Base-by-base conservation (phyloP, 1,284 basidiomycete species). In the Athelia sp. region DNA sequence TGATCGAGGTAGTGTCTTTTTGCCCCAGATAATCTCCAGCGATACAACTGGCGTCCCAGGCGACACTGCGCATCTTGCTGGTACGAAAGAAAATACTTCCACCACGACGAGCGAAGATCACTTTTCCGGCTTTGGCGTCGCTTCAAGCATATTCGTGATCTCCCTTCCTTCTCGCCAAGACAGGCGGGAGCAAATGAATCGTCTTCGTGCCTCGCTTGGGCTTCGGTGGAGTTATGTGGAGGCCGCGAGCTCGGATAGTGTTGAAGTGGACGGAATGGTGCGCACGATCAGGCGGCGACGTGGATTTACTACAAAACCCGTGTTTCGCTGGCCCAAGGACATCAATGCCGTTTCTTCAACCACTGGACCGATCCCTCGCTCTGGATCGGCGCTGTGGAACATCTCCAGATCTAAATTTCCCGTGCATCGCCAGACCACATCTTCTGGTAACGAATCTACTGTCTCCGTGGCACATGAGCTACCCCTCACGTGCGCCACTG, bases 201-300 rank as follows among this genome's bases (percentile, higher is more conserved):
- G 53, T 14, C 62, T 86, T 9, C 71, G 74, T 17, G 57, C 54
- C 2, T 58, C 62, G 3, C 69, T 84, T 11, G 68, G 62, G 13
- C 56, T 84, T 10, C 57, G 64, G 15, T 86, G 81, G 80, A 71
- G 68, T 1, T 76, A 82, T 56, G 51, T 76, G n/a, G 70, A 79
- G 48, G 82, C 80, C 11, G 59, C 72, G 1, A 63, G 70, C 14
- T 57, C 69, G 0, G 61, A 70, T 8, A 65, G 73, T 26, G 51
- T 63, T 1, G 49, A 72, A 4, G 66, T 83, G 18, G 26, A 55
- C 14, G 56, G 52, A 2, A 74, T 84, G 23, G 48, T 76, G 50
- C 55, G 68, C 18, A 69, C 69, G 54, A 74, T 86, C 0, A 51
- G 59, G 11, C 34, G 49, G 2, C 51, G 71, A 17, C 74, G 78